Conservation (phyloP, 2,329 filamentous ascomycete species). For the Phialocephala sp. region DNA sequence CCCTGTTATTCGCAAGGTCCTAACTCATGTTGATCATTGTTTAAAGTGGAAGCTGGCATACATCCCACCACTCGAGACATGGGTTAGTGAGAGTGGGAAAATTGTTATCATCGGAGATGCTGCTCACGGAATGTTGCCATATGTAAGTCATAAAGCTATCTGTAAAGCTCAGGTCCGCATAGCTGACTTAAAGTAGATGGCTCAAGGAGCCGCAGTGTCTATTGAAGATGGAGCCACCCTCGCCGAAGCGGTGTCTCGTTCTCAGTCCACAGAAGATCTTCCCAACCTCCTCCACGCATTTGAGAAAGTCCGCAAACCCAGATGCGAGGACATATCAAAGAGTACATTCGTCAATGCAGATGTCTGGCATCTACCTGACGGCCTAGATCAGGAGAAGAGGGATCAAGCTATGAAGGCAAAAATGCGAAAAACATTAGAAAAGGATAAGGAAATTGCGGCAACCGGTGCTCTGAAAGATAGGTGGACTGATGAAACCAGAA, state of each 20-base stretch:
- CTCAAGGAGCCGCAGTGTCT: slow-evolving; percentile 68
- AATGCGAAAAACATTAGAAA: slow-evolving; percentile 57
- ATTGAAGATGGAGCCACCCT: slow-evolving; percentile 71
- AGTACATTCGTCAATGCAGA: slow-evolving; percentile 57
- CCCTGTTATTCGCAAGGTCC: slow-evolving; percentile 51
- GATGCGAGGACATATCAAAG: slow-evolving; percentile 57
- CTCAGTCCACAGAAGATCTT: slow-evolving; percentile 51
- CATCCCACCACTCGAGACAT: slow-evolving; percentile 15
- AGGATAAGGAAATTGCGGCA: not conserved
- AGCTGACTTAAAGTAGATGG: slow-evolving; percentile 49
- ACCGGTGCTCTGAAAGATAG: not conserved
- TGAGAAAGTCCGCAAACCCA: slow-evolving; percentile 51
- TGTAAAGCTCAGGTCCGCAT: not conserved
- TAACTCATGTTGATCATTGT: slow-evolving; percentile 57
- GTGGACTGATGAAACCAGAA: slow-evolving; percentile 62
- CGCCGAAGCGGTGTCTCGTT: slow-evolving; percentile 57
- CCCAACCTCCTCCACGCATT: slow-evolving; percentile 50
- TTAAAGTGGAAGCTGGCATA: slow-evolving; percentile 71
- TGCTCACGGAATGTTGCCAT: slow-evolving; percentile 65
- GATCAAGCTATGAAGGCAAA: slow-evolving; percentile 51
- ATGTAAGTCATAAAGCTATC: not conserved
- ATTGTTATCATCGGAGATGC: slow-evolving; percentile 56
- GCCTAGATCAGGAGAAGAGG: slow-evolving; percentile 60
- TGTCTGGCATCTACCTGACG: slow-evolving; percentile 56
- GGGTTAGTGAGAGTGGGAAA: slow-evolving; percentile 21